Conservation (phyloP, 1,284 basidiomycete genomes). For the Trichosporon sp. region DNA sequence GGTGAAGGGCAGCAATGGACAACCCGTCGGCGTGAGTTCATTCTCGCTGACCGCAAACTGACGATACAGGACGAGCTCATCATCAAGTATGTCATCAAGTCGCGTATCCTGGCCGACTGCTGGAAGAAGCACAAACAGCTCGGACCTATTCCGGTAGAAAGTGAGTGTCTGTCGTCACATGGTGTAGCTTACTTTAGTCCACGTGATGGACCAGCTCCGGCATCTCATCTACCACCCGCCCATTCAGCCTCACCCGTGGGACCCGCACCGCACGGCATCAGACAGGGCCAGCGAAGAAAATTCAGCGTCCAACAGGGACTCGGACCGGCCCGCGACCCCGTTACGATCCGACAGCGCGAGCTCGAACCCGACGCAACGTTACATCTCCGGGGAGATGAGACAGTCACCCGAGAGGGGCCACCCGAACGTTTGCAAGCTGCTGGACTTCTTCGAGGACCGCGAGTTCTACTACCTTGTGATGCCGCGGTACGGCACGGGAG, state of each 20-base stretch:
- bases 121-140: conserved; percentile 96
- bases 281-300: background rate
- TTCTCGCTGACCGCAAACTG: too few species aligned
- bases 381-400: conserved; percentile 47
- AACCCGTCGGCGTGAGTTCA: conserved; percentile 71
- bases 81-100: conserved; percentile 98
- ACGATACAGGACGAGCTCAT: conserved; percentile 64
- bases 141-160: conserved; percentile 97
- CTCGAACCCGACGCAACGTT: conserved; percentile 42
- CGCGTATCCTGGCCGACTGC: conserved; percentile 95
- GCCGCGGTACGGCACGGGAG: conserved; percentile 60
- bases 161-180: conserved; percentile 38
- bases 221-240: conserved; percentile 74
- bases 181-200: conserved; percentile 59
- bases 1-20: conserved; percentile 72
- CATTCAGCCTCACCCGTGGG: conserved; percentile 71
- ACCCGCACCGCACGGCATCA: conserved; percentile 59
- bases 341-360: conserved; percentile 31
- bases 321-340: conserved; percentile 31
- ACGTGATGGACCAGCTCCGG: conserved; percentile 84
- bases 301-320: background rate
- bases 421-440: conserved; percentile 72
- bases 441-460: conserved; percentile 97
- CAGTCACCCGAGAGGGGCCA: conserved; percentile 50
- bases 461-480: conserved; percentile 86